phyloP scores from a whole-genome alignment of 2,329 filamentous ascomycete genomes.

The Pseudogymnoascus sp. region DNA sequence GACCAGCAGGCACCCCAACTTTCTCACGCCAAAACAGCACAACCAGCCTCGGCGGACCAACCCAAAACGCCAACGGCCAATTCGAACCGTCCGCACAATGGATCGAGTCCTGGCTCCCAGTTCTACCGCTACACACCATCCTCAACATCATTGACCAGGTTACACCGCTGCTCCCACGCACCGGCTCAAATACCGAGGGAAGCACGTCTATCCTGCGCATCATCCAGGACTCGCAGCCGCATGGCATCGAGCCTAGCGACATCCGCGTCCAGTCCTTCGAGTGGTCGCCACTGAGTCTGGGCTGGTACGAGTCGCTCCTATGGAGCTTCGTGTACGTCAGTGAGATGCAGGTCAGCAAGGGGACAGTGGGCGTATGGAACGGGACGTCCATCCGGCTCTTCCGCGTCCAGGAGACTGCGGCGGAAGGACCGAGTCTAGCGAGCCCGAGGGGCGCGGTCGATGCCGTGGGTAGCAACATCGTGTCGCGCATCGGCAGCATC shows the following conservation, averaged over 20 bases:
- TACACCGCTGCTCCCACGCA: constrained; percentile 41
- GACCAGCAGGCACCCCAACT: constrained; percentile 72
- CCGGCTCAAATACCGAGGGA: constrained; percentile 38
- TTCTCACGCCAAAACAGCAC: constrained; percentile 90
- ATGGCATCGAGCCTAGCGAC: constrained; percentile 65
- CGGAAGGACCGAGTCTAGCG: constrained; percentile 70
- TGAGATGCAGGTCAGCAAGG: constrained; percentile 80
- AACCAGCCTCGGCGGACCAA: constrained; percentile 51
- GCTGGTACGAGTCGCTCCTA: constrained; percentile 91
- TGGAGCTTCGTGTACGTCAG: constrained; percentile 90
- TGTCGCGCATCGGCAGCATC: constrained; percentile 76
- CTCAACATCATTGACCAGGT: constrained; percentile 67
- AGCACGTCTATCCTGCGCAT: constrained; percentile 41
- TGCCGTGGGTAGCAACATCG: constrained; percentile 83
- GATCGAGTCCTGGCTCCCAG: constrained; percentile 92
- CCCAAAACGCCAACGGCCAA: constrained; percentile 33
- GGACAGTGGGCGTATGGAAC: constrained; percentile 90
- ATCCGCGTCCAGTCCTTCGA: constrained; percentile 83
- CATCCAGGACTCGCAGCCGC: constrained; percentile 54
- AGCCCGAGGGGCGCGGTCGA: constrained; percentile 87
- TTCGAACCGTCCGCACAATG: constrained; percentile 77
- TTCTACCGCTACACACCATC: constrained; percentile 80
- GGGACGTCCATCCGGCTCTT: constrained; percentile 84
- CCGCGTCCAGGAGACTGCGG: constrained; percentile 75
- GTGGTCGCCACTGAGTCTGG: constrained; percentile 82